Percentiles rank a stretch among this genome's conserved stretches.
Conservation (phyloP, 2,329 filamentous ascomycete genomes). For the Talaromyces islandicus region DNA sequence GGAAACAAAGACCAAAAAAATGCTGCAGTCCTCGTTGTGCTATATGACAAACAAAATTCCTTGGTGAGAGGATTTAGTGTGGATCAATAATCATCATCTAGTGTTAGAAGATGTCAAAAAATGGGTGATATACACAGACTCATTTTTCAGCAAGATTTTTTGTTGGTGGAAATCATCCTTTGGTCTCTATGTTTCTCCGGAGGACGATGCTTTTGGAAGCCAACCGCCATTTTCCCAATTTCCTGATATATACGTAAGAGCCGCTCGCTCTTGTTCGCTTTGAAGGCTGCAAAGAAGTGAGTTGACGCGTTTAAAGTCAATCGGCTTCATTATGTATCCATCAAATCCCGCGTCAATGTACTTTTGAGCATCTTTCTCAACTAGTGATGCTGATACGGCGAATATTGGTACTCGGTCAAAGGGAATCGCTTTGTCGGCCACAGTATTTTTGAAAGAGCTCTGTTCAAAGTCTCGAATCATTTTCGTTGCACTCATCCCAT, state of each 20-base stretch:
- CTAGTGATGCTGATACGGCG: conserved; percentile 75
- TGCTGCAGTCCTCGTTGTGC: too few relatives aligned
- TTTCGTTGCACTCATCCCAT: conserved; percentile 74
- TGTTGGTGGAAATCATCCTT: not conserved
- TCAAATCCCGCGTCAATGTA: conserved; percentile 80
- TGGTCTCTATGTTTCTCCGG: not conserved
- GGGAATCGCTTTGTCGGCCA: conserved; percentile 53
- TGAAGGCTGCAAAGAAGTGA: conserved; percentile 65
- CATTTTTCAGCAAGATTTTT: not conserved
- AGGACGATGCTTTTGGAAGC: conserved; percentile 47
- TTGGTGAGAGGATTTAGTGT: not conserved
- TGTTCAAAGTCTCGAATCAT: conserved; percentile 73
- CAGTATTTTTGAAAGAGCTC: conserved; percentile 40
- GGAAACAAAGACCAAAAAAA: not conserved
- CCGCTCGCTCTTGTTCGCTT: conserved; percentile 49
- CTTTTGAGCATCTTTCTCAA: conserved; percentile 60
- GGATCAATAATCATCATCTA: not conserved
- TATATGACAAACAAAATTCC: not conserved
- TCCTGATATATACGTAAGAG: conserved; percentile 64
- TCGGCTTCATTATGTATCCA: conserved; percentile 84
- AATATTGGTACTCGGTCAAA: conserved; percentile 74
- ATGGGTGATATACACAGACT: not conserved
- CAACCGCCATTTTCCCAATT: conserved; percentile 83
- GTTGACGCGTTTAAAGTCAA: conserved; percentile 71
- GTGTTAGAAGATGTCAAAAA: not conserved